phyloP scores from a whole-genome alignment of 768 basidiomycete species.

The Phaffia tasmanica region DNA sequence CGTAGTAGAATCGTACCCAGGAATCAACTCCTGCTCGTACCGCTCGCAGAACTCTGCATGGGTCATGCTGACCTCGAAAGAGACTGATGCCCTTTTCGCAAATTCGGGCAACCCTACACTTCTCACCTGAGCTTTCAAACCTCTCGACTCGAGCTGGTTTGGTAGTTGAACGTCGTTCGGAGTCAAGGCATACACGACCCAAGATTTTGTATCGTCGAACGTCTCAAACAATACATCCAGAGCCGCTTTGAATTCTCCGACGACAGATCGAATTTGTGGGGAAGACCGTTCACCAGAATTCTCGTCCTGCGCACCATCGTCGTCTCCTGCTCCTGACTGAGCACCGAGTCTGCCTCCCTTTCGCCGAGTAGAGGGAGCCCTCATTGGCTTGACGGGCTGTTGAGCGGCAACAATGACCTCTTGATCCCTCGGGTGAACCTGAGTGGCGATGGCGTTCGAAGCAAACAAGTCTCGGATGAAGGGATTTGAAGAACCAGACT shows the following conservation, averaged over 20 bases:
- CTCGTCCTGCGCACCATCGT: slow-evolving; percentile 31
- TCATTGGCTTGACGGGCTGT: slow-evolving; percentile 87
- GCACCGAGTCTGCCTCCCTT: slow-evolving; percentile 43
- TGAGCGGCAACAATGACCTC: slow-evolving; percentile 92
- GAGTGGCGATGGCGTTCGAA: slow-evolving; percentile 76
- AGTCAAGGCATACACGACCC: slow-evolving; percentile 86
- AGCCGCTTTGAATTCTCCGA: slow-evolving; percentile 76
- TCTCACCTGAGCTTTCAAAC: slow-evolving; percentile 82
- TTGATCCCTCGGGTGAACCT: slow-evolving; percentile 82
- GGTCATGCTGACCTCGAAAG: slow-evolving; percentile 76
- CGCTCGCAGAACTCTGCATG: slow-evolving; percentile 74
- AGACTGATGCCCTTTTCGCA: slow-evolving; percentile 51
- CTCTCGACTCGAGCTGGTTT: slow-evolving; percentile 82
- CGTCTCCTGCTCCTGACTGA: slow-evolving; percentile 12
- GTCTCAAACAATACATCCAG: slow-evolving; percentile 78
- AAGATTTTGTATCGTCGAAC: slow-evolving; percentile 74
- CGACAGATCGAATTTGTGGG: slow-evolving; percentile 56
- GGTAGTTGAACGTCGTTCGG: slow-evolving; percentile 93
- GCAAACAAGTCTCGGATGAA: slow-evolving; percentile 87
- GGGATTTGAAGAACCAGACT: slow-evolving; percentile 70
- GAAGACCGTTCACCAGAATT: slow-evolving; percentile 16
- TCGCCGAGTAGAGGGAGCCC: slow-evolving; percentile 76
- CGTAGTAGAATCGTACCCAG: slow-evolving; percentile 2
- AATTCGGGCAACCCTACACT: slow-evolving; percentile 70
- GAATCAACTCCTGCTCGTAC: slow-evolving; percentile 54